These are phyloP conservation scores for Russula sp. DNA, from an alignment of 768 basidiomycete species.

Conservation along the genomic window DNA sequence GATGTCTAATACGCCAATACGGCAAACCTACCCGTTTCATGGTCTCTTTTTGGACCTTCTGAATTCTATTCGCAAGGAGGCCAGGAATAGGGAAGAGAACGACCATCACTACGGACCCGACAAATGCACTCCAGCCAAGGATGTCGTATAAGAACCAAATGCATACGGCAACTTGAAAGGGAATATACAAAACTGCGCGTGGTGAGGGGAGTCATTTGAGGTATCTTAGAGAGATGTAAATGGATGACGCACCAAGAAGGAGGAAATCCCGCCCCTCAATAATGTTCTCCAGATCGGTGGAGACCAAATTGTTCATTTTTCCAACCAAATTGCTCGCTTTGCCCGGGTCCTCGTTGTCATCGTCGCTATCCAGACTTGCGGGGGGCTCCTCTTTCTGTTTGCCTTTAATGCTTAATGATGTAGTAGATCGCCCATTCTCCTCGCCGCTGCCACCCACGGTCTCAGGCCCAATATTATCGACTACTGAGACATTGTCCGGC, in stretches of 20 bases:
- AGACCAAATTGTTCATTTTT: conserved; percentile 73
- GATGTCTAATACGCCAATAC: neutral
- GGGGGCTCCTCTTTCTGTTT: conserved; percentile 18
- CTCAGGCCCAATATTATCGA: conserved; percentile 10
- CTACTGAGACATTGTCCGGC: conserved; percentile 33
- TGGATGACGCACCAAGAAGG: conserved; percentile 16
- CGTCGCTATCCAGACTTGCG: conserved; percentile 9
- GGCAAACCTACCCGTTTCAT: conserved; percentile 41
- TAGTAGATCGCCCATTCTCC: conserved; percentile 24
- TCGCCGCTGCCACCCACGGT: conserved; percentile 21
- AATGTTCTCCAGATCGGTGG: conserved; percentile 51
- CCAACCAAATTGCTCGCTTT: conserved; percentile 55
- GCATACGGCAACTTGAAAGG: conserved; percentile 43
- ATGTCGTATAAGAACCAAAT: conserved; percentile 45
- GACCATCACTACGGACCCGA: conserved; percentile 44
- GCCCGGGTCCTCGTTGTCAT: neutral
- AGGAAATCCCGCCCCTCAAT: conserved; percentile 35
- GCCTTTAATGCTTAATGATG: conserved; percentile 28
- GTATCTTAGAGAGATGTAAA: neutral
- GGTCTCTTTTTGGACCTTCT: conserved; percentile 39
- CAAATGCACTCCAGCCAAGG: conserved; percentile 51
- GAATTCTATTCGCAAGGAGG: conserved; percentile 39
- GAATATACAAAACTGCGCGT: conserved; percentile 37
- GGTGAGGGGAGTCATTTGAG: neutral
- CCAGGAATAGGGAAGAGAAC: conserved; percentile 45